Evolutionary conservation across 345 rosid genomes (phyloP), one percentile per base, ranked within the genome.

Genomic region (Salix viminalis): DNA sequence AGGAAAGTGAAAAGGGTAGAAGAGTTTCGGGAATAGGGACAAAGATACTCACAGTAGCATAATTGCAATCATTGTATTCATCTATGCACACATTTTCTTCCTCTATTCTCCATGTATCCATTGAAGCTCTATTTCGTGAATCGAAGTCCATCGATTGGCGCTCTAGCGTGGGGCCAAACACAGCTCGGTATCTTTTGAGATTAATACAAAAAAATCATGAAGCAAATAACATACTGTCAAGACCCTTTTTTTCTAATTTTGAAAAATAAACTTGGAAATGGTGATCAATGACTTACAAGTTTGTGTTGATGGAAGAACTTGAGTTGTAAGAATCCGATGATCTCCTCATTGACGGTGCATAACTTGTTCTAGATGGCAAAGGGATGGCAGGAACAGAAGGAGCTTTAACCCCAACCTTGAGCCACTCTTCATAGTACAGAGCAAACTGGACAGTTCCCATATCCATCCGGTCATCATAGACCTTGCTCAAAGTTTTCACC

Each of bases 391-490:
- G 92, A 79, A 84, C 69, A 36, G 86, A n/a, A 46, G 92, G 87
- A 15, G 84, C 79, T 65, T 83, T 80, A 15, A 70, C 87, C 68
- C 91, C 92, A 56, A 82, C 81, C 79, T 84, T 86, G 52, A 90
- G 89, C 92, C 91, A 87, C 23, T 83, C 76, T 78, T 79, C 85
- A 32, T 87, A 89, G 73, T 87, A 90, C 46, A 80, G 56, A n/a
- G 92, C 86, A 70, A 90, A 90, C 69, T 68, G 84, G 73, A 77
- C 41, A 0, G 91, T 90, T 46, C 94, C 92, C 65, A 52, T 52
- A 32, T 90, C 90, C 85, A 90, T 76, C 39, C 78, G 85, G 1
- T 82, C 83, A 76, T 85, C 79, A 32, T 88, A 88, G 37, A 78
- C 87, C 77, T 81, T 85, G 69, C 71, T 79, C 71, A 89, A 74